These are phyloP conservation scores for Diplodia intermedia DNA, from an alignment of 2,329 filamentous ascomycete genomes.

Conservation along the genomic window DNA sequence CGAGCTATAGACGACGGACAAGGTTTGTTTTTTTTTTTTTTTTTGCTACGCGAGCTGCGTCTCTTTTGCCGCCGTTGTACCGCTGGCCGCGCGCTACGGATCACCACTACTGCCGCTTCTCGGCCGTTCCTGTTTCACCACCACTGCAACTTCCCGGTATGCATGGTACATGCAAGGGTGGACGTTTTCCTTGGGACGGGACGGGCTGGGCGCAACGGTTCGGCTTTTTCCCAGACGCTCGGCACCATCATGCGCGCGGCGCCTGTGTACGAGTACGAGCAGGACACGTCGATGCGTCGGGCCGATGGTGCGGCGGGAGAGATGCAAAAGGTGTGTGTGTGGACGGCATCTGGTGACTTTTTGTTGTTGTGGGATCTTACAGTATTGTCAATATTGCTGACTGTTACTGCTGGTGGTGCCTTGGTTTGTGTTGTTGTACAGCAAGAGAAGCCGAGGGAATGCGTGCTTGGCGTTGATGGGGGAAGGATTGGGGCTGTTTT, in stretches of 20 bases:
- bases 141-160: not conserved
- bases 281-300: not conserved
- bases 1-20: not conserved
- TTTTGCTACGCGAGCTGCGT: not conserved
- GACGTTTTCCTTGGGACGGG: not conserved
- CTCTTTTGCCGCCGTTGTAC: not conserved
- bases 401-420: no score
- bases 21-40: not conserved
- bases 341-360: not conserved
- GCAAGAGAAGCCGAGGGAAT: no score
- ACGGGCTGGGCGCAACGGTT: not conserved
- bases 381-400: not conserved
- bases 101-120: not conserved
- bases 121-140: constrained; percentile 3
- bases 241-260: not conserved
- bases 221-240: not conserved
- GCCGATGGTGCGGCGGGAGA: not conserved
- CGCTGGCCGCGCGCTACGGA: not conserved
- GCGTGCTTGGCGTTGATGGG: no score
- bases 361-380: not conserved
- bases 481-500: no score
- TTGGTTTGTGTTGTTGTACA: no score
- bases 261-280: not conserved
- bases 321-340: not conserved
- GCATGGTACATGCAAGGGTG: not conserved